Conservation (phyloP, 129 eudicot species). For the Tanacetum coccineum region DNA sequence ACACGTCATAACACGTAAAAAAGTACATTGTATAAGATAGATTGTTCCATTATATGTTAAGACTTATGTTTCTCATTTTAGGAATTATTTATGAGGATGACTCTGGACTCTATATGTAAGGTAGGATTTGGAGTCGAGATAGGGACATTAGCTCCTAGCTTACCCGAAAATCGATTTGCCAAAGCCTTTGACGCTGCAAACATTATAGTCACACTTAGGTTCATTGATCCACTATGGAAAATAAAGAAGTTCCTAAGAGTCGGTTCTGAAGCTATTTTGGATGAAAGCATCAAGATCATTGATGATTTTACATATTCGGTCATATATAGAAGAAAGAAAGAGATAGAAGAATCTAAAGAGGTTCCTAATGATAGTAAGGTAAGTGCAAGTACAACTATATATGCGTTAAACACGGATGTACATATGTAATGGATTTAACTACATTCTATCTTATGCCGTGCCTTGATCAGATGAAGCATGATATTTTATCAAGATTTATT, state of each 20-base stretch:
- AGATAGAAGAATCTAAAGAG: conserved; percentile 43
- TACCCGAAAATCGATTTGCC: conserved; percentile 73
- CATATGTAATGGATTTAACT: not conserved
- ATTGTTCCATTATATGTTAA: not conserved
- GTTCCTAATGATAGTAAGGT: conserved; percentile 47
- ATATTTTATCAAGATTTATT: conserved; percentile 81
- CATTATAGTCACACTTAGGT: conserved; percentile 78
- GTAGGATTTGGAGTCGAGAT: conserved; percentile 98
- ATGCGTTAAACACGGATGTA: too few relatives aligned
- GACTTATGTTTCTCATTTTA: conserved; percentile 21
- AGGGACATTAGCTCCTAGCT: conserved; percentile 73
- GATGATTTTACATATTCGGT: conserved; percentile 93
- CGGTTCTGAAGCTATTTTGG: conserved; percentile 89
- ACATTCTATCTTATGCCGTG: not conserved
- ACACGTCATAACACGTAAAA: too few relatives aligned
- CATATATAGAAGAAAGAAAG: conserved; percentile 71
- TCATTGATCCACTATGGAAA: conserved; percentile 91
- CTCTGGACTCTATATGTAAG: conserved; percentile 95
- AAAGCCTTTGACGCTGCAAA: conserved; percentile 88
- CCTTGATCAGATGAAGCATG: conserved; percentile 63
- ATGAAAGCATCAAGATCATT: conserved; percentile 69
- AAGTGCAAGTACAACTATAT: not conserved
- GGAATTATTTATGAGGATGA: conserved; percentile 97
- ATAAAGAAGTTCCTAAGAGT: conserved; percentile 68
- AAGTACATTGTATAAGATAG: not conserved